phyloP scores from a whole-genome alignment of 345 rosid species.

The Ceriops decandra region DNA sequence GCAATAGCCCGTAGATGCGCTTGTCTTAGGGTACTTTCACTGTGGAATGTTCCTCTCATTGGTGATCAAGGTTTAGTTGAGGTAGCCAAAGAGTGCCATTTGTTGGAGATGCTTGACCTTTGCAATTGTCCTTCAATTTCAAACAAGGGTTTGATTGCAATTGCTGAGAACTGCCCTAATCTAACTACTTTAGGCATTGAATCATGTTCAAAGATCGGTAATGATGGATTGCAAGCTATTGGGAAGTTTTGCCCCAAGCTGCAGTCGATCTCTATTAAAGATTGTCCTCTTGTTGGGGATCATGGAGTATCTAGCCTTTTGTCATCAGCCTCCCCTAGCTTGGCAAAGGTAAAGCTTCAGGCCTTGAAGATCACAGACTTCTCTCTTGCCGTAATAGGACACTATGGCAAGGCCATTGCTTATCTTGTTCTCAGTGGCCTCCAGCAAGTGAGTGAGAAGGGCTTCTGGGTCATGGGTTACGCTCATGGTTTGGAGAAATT shows the following conservation, averaged over 20 bases:
- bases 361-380: constrained; percentile 64
- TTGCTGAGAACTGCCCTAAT: constrained; percentile 57
- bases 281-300: constrained; percentile 71
- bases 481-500: constrained; percentile 57
- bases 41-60: constrained; percentile 60
- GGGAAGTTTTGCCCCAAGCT: constrained; percentile 53
- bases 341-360: constrained; percentile 65
- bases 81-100: constrained; percentile 53
- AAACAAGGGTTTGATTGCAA: constrained; percentile 55
- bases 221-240: constrained; percentile 59
- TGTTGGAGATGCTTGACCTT: constrained; percentile 69
- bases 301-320: constrained; percentile 60
- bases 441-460: constrained; percentile 58
- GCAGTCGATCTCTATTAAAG: constrained; percentile 56
- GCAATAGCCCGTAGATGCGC: constrained; percentile 60
- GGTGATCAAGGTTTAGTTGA: constrained; percentile 55
- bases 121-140: constrained; percentile 55
- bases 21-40: constrained; percentile 55
- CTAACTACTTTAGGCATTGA: constrained; percentile 50
- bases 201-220: constrained; percentile 54
- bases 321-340: constrained; percentile 42
- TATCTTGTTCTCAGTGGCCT: constrained; percentile 46
- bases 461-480: constrained; percentile 87
- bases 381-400: constrained; percentile 73
- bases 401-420: constrained; percentile 53